phyloP scores from a whole-genome alignment of 2,329 filamentous ascomycete species.

The Elsinoe australis region DNA sequence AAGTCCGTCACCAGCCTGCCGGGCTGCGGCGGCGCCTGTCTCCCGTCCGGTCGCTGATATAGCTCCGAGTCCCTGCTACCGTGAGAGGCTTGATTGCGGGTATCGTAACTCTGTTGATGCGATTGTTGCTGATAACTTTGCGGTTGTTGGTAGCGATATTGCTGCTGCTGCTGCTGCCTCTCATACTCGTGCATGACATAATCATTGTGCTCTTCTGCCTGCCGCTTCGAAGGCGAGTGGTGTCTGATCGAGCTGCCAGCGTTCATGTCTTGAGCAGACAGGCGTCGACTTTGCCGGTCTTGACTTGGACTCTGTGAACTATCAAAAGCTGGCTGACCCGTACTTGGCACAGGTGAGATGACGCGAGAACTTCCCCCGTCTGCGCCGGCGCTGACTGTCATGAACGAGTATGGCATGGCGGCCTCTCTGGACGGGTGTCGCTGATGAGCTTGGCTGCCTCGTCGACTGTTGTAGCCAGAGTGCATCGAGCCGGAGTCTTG shows the following conservation, averaged over 20 bases:
- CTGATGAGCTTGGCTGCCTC: not conserved
- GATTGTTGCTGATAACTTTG: too few relatives aligned
- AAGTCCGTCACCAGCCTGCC: slow-evolving; percentile 11
- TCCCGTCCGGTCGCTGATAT: not conserved
- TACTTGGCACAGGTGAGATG: not conserved
- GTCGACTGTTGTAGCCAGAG: not conserved
- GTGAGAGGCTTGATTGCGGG: not conserved
- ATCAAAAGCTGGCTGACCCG: too few relatives aligned
- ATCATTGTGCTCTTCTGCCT: slow-evolving; percentile 9
- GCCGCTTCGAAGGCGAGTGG: not conserved
- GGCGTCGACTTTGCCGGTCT: not conserved
- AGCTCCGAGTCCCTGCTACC: slow-evolving; percentile 8
- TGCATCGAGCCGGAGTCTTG: slow-evolving; percentile 1
- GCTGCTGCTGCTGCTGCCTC: not conserved
- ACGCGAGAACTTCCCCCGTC: too few relatives aligned
- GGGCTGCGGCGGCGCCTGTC: not conserved
- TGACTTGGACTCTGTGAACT: too few relatives aligned
- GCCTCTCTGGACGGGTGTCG: not conserved
- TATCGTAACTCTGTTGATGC: too few relatives aligned
- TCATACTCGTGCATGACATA: slow-evolving; percentile 6
- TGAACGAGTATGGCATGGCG: slow-evolving; percentile 4
- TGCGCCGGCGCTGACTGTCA: not conserved
- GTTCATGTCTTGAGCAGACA: not conserved
- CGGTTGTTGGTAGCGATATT: too few relatives aligned
- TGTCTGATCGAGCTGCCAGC: not conserved